Percentiles rank a stretch among this genome's conserved stretches.
Conservation (phyloP, 371 early-diverging fungal genomes). For the Zopfochytrium polystomum region DNA sequence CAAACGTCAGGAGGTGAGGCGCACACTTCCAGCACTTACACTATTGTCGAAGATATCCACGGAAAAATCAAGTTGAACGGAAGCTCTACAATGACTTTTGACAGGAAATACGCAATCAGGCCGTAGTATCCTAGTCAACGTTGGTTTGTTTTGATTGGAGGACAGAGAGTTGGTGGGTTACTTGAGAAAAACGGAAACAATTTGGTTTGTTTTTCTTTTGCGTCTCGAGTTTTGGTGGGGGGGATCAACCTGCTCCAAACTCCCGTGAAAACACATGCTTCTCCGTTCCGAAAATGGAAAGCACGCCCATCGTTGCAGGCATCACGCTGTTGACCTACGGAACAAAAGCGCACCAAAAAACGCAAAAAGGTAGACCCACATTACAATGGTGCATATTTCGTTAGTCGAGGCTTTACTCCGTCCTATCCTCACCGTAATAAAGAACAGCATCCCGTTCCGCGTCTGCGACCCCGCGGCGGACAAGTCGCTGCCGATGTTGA, state of each 20-base stretch:
- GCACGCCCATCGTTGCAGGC: constrained; percentile 38
- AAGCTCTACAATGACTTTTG: constrained; percentile 49
- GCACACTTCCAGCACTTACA: too few species aligned
- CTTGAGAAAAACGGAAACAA: too few species aligned
- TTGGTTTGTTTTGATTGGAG: too few species aligned
- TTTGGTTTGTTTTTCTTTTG: too few species aligned
- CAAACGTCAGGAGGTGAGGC: too few species aligned
- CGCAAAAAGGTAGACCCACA: neutral
- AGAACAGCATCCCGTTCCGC: constrained; percentile 58
- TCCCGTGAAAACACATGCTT: constrained; percentile 58
- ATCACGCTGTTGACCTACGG: constrained; percentile 40
- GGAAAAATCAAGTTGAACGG: constrained; percentile 31
- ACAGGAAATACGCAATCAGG: constrained; percentile 55
- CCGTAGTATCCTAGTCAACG: constrained; percentile 63
- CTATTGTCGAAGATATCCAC: constrained; percentile 36
- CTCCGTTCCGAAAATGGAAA: constrained; percentile 57
- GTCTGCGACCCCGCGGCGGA: constrained; percentile 40
- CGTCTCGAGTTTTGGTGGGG: too few species aligned
- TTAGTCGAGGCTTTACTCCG: neutral
- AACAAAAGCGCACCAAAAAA: constrained; percentile 24
- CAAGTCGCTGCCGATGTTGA: constrained; percentile 32
- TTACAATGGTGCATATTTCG: neutral
- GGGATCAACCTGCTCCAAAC: constrained; percentile 24
- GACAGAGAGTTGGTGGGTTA: too few species aligned
- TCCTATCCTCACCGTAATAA: constrained; percentile 10